phyloP scores from a whole-genome alignment of 805 yeast genomes.

The Gaillardinia entomophila region DNA sequence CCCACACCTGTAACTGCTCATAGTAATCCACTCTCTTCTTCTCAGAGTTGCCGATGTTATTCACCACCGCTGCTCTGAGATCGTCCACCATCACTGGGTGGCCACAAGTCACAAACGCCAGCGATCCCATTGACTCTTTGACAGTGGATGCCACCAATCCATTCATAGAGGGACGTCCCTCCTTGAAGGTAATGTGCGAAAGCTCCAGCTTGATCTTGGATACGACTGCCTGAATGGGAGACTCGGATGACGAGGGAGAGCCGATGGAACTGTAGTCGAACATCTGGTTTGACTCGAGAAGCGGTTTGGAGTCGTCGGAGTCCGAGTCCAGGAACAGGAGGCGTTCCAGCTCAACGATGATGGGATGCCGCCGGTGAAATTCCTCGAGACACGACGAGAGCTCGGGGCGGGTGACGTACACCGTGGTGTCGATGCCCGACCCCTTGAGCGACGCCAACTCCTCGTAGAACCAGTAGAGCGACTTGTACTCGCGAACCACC shows the following conservation, averaged over 20 bases:
- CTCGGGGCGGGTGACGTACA: constrained; percentile 33
- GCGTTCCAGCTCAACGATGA: neutral
- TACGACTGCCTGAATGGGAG: constrained; percentile 1
- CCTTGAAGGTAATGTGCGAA: constrained; percentile 32
- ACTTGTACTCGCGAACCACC: constrained; percentile 17
- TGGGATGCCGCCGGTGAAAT: neutral
- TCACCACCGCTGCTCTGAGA: constrained; percentile 14
- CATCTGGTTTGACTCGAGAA: neutral
- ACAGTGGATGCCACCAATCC: constrained; percentile 4
- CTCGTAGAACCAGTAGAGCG: constrained; percentile 18
- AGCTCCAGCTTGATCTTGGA: constrained; percentile 13
- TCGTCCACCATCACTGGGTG: constrained; percentile 30
- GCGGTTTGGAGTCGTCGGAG: neutral
- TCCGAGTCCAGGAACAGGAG: neutral
- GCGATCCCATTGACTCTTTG: constrained; percentile 7
- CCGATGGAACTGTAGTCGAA: neutral
- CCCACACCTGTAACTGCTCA: constrained; percentile 14
- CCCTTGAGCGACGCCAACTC: constrained; percentile 14
- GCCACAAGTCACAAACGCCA: constrained; percentile 26
- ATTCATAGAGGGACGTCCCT: constrained; percentile 15
- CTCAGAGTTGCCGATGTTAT: constrained; percentile 6
- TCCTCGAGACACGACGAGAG: neutral
- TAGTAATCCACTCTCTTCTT: constrained; percentile 12
- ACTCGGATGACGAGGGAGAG: neutral
- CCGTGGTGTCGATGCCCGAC: constrained; percentile 21